Evolutionary conservation across 169 alveolate genomes (phyloP), one percentile per base, ranked within the genome.

Genomic region (Plasmodium blacklocki): DNA sequence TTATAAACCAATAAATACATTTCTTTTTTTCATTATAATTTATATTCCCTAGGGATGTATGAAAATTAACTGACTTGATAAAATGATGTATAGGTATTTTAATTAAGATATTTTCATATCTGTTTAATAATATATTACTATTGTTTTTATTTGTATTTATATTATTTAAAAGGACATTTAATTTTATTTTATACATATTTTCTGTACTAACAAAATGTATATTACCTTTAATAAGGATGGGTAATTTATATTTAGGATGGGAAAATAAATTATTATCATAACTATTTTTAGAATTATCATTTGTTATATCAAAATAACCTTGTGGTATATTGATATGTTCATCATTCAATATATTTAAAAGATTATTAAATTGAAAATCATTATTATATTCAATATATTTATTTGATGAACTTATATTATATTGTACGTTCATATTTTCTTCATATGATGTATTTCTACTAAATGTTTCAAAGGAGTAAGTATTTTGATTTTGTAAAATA

Each of bases 51-150:
- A 85, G 18, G 8, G 86, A 29, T 47, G 58, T 45, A 23, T 59
- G 52, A 15, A 72, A 47, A 71, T 59, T 72, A 26, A 85, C 67
- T 12, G 83, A 71, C 7, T 43, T 14, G 43, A 85, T 85, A 73
- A 85, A 71, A 70, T 85, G 58, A 19, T 85, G 85, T 49, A 85
- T 73, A 32, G 92, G 92, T 2, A 85, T 85, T 71, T 59, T 85
- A 8, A 85, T 23, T 32, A 52, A 32, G 7, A 85, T 85, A 15
- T 85, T 59, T 56, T 71, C 92, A 85, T 85, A 85, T 1, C 49
- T 62, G 29, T 39, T 85, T 71, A 85, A 32, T 39, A 59, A 12
- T 52, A 71, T 14, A 45, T 71, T 63, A 39, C 87, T 85, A 52
- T 52, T 52, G 26, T 21, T 50, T 29, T 63, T 43, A 23, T 26